Conservation (phyloP, 441 rosid species). For the Viola pubescens region DNA sequence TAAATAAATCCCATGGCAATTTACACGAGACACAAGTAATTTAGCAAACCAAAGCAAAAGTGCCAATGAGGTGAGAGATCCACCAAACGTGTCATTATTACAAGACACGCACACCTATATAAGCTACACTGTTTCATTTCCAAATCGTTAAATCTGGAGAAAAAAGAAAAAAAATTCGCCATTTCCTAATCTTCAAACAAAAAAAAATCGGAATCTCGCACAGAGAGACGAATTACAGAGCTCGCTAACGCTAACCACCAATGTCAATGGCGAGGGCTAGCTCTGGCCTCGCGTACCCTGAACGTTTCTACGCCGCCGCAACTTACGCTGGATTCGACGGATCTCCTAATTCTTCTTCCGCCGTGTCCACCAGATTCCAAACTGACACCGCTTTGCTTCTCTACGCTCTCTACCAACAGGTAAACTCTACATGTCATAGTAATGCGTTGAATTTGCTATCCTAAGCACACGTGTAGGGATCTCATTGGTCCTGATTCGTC, state of each 20-base stretch:
- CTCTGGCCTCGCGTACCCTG: slow-evolving; percentile 97
- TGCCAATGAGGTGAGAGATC: too few relatives aligned
- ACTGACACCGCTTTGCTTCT: slow-evolving; percentile 82
- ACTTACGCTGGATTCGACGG: slow-evolving; percentile 86
- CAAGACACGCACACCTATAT: too few relatives aligned
- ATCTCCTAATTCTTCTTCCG: slow-evolving; percentile 52
- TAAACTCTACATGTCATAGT: slow-evolving; percentile 6
- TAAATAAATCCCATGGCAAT: too few relatives aligned
- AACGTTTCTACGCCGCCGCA: slow-evolving; percentile 90
- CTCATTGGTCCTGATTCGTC: slow-evolving; percentile 10
- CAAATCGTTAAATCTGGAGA: too few relatives aligned
- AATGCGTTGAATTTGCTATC: slow-evolving; percentile 1
- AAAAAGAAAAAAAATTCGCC: too few relatives aligned
- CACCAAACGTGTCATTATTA: too few relatives aligned
- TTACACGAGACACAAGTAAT: too few relatives aligned
- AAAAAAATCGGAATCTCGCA: background rate
- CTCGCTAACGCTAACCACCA: background rate
- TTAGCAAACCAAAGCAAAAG: too few relatives aligned
- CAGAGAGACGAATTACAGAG: background rate
- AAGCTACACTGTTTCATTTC: too few relatives aligned
- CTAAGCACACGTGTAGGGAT: slow-evolving; percentile 6
- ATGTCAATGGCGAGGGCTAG: slow-evolving; percentile 87
- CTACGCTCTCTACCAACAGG: slow-evolving; percentile 91
- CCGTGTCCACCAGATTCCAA: slow-evolving; percentile 64
- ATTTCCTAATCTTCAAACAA: background rate